Conservation (phyloP, 495 filamentous ascomycete species). For the Daldinia bambusicola region DNA sequence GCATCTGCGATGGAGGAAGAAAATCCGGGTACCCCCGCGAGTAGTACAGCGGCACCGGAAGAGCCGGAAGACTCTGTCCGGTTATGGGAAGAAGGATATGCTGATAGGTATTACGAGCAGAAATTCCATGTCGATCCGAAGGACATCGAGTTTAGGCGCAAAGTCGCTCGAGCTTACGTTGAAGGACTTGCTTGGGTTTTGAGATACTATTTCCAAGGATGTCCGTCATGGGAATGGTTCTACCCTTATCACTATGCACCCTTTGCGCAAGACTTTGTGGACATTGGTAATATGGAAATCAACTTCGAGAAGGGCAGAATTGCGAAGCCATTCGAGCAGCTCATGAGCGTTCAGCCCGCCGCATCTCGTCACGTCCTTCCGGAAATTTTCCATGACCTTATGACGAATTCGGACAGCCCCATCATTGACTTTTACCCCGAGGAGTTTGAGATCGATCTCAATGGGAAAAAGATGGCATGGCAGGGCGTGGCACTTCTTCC, state of each 20-base stretch:
- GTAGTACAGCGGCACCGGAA: slow-evolving; percentile 56
- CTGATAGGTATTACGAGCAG: slow-evolving; percentile 95
- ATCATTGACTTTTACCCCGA: slow-evolving; percentile 98
- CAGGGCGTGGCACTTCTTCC: slow-evolving; percentile 94
- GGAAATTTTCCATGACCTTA: slow-evolving; percentile 83
- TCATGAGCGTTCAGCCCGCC: slow-evolving; percentile 97
- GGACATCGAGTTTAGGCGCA: slow-evolving; percentile 86
- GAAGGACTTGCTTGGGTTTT: slow-evolving; percentile 99
- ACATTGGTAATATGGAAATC: slow-evolving; percentile 80
- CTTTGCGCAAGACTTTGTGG: slow-evolving; percentile 94
- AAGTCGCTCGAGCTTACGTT: slow-evolving; percentile 93
- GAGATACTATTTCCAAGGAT: slow-evolving; percentile 97
- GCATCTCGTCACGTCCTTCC: slow-evolving; percentile 92
- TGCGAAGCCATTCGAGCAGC: slow-evolving; percentile 94
- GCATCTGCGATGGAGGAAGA: slow-evolving; percentile 69
- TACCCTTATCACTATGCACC: slow-evolving; percentile 99
- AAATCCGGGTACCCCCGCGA: slow-evolving; percentile 60
- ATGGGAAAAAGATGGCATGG: slow-evolving; percentile 99
- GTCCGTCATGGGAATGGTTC: slow-evolving; percentile 98
- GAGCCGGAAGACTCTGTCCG: slow-evolving; percentile 78
- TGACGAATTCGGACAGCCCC: slow-evolving; percentile 85
- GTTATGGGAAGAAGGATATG: slow-evolving; percentile 95
- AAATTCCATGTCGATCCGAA: slow-evolving; percentile 90
- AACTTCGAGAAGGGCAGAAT: slow-evolving; percentile 86
- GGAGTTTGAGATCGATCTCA: slow-evolving; percentile 91